Evolutionary conservation across 164 flowering plant species (phyloP), one percentile per base, ranked within the genome.

Genomic region (Litsea cubeba): DNA sequence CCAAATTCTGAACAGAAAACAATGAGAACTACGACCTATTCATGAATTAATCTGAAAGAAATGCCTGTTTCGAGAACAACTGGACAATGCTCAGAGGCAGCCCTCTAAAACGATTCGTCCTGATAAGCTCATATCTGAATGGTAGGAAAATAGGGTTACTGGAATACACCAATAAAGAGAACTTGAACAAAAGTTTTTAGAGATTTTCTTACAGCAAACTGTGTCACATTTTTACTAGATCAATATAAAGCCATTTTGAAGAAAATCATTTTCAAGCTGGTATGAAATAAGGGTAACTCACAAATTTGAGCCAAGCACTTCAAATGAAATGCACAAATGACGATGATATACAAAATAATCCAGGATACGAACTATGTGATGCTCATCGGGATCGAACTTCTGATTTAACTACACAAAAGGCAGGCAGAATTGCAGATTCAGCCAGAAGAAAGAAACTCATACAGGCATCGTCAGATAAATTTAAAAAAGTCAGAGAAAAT

Each of bases 291-390:
- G 70, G 24, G 40, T 62, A 74, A 87, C 99, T 92, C 86, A 96
- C 99, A 96, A 81, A 80, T 96, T 96, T 68, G 89, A 82, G 74
- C 87, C 94, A 65, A 96, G 97, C 80, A 96, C 84, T 81, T 96
- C 99, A 84, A 96, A 96, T 68, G 94, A 86, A 74, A 96, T 96
- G 87, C 99, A 96, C 76, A 94, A 76, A 79, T 96, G 99, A 28
- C 88, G 88, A 67, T 90, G 99, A 83, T 70, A 80, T 54, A 90
- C 91, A 80, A 94, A 96, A 84, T 86, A 86, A 81, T 96, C 98
- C 84, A 87, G 88, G 60, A 96, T 94, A 62, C 99, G 99, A 76
- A 96, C 99, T 75, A 96, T 91, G 78, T 94, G 99, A 83, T 94
- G 88, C 80, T 86, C 88, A 77, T 96, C 98, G 25, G 97, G 97